Base-by-base conservation (phyloP, 139 green algal species). In the Auxenochlorella protothecoides region DNA sequence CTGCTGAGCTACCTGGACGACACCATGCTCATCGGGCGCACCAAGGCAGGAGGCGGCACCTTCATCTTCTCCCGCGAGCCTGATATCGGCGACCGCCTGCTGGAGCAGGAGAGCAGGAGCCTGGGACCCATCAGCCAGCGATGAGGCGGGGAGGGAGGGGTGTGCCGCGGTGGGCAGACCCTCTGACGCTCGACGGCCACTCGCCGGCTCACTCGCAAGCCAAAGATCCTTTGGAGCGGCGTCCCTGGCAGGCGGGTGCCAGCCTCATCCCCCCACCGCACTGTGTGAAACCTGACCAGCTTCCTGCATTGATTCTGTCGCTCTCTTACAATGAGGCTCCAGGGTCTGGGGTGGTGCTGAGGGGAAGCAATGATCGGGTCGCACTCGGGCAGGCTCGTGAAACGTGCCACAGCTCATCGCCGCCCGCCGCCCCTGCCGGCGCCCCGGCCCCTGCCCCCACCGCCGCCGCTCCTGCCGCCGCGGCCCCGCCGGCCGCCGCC, bases 401-500 rank as follows among this genome's bases (percentile, higher is more conserved):
- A 44, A 44, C 27, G 27, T 44, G 27, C 27, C 27, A 44, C 27
- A 44, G 27, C 27, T 44, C 27, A 44, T 44, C 27, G 27, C 27
- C 27, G 27, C 27, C 79, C 44, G 76, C 76, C 52, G 74, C 63
- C 70, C 62, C 44, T 53, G 65, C 64, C 65, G 11, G 66, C 52
- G 60, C 67, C 63, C 3, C 61, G 2, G 14, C 69, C 59, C 27
- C 27, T 0, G 9, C 75, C 57, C 59, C 69, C 15, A 6, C 68
- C 68, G 7, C 57, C 44, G 59, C 68, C 59, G 55, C 68, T 8
- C 15, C 64, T 15, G 55, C 67, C 67, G 67, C 67, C 55, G 53
- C n/a, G 14, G 6, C 12, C n/a, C 6, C 63, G 6, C 12, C 52
- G n/a, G 5, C 76, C 62, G 4, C 71, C 27, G 3, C 65, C 57